Base-by-base conservation (phyloP, 441 rosid species). In the Brassica balearica region DNA sequence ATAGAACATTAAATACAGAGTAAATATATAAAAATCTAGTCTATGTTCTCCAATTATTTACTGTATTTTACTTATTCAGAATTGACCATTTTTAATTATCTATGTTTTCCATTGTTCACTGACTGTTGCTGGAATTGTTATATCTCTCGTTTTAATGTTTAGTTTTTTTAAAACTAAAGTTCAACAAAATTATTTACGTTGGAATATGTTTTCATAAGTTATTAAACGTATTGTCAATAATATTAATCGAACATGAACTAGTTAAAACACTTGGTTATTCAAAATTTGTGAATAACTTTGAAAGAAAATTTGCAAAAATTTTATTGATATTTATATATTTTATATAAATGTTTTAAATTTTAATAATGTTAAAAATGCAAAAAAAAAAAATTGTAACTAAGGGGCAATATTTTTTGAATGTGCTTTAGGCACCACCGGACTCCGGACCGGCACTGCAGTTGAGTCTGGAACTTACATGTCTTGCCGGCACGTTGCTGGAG, bases 41-140 rank as follows among this genome's bases (percentile, higher is more conserved):
- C 55, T 48, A 48, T 48, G 55, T n/a, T 48, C 55, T 48, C 55
- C 15, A 48, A 48, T n/a, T 48, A n/a, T 48, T 48, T n/a, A 48
- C 6, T n/a, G 7, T 48, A 48, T 1, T 48, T 7, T 48, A 48
- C 55, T 48, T 4, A 48, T 48, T 48, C 17, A 48, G n/a, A 48
- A 48, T n/a, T 48, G 55, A n/a, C 17, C 17, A 48, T 48, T n/a
- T 48, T 48, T 1, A 48, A 48, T n/a, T 48, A 48, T 48, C 6
- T 48, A 48, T 48, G 55, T 48, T 48, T 2, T 48, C 17, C 14
- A 48, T 48, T 48, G 55, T 48, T 48, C 17, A 48, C 17, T n/a
- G 4, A n/a, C 15, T 48, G 17, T 48, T 46, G 17, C 55, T 48
- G 8, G 55, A 48, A 48, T n/a, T n/a, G 8, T 12, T 48, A 3